Evolutionary conservation across 2,329 filamentous ascomycete species (phyloP).

Genomic region (Chrysoporthe puriensis): DNA sequence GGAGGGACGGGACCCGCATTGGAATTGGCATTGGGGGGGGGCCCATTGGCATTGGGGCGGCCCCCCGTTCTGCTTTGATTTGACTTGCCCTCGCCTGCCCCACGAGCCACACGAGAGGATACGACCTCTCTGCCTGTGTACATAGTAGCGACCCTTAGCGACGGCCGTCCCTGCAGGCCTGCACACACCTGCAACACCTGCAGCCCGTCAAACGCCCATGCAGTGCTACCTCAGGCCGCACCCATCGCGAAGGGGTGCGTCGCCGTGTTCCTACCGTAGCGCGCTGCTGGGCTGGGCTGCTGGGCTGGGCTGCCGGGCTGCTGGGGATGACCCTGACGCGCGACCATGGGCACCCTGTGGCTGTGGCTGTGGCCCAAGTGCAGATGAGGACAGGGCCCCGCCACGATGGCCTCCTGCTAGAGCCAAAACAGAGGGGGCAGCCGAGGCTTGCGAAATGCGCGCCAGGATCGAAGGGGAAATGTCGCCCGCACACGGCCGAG

Average conservation of each 20-base stretch:
- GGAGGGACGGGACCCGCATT: not conserved
- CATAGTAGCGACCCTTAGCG: not conserved
- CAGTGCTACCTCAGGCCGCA: not conserved
- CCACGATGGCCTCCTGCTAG: not conserved
- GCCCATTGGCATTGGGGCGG: no score
- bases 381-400: not conserved
- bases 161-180: not conserved
- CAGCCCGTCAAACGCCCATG: not conserved
- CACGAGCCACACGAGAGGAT: not conserved
- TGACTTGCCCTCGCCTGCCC: not conserved
- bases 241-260: no score
- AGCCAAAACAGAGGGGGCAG: not conserved
- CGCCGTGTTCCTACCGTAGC: not conserved
- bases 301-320: not conserved
- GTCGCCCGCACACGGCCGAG: not conserved
- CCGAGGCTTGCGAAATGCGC: not conserved
- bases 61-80: slow-evolving; percentile 2
- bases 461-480: not conserved
- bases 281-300: not conserved
- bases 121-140: no score
- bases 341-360: not conserved
- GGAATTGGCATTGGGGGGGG: no score
- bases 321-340: no score
- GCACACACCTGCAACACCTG: not conserved
- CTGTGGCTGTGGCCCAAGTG: not conserved